Conservation (phyloP, 2,329 filamentous ascomycete species). For the Kalmusia sp. region DNA sequence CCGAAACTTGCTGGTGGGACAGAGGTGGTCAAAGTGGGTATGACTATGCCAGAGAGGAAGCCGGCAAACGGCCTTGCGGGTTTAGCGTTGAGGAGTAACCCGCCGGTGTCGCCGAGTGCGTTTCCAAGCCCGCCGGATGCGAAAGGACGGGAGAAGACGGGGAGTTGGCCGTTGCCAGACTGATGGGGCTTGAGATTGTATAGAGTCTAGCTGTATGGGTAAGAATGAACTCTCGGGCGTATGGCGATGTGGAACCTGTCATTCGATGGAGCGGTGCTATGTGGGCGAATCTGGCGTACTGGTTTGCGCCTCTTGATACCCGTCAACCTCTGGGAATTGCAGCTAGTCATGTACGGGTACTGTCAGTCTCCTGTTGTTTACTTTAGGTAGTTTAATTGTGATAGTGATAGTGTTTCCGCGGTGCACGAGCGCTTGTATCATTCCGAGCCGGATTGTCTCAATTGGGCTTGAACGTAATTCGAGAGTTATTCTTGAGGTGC, state of each 20-base stretch:
- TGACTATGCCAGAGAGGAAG: conserved; percentile 13
- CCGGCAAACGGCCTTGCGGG: neutral
- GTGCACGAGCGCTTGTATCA: too few relatives aligned
- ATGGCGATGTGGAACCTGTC: neutral
- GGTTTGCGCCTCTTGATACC: neutral
- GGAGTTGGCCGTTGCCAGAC: conserved; percentile 25
- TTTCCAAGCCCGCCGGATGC: conserved; percentile 10
- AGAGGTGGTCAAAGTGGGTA: conserved; percentile 19
- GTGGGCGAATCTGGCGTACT: neutral
- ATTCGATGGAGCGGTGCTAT: neutral
- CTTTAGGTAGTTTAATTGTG: too few relatives aligned
- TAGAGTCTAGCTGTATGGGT: neutral
- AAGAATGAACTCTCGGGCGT: neutral
- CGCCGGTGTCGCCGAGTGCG: conserved; percentile 13
- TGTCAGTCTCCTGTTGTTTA: too few relatives aligned
- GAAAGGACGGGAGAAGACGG: conserved; percentile 8
- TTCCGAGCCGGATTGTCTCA: too few relatives aligned
- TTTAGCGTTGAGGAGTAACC: conserved; percentile 21
- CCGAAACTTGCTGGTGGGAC: neutral
- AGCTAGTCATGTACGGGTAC: too few relatives aligned
- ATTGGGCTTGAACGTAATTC: too few relatives aligned
- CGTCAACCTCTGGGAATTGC: too few relatives aligned
- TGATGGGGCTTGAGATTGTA: conserved; percentile 7
- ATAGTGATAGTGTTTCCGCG: too few relatives aligned
- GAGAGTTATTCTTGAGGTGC: too few relatives aligned